Evolutionary conservation across 2,329 filamentous ascomycete species (phyloP), one percentile per base, ranked within the genome.

Genomic region (Fusarium mangiferae): DNA sequence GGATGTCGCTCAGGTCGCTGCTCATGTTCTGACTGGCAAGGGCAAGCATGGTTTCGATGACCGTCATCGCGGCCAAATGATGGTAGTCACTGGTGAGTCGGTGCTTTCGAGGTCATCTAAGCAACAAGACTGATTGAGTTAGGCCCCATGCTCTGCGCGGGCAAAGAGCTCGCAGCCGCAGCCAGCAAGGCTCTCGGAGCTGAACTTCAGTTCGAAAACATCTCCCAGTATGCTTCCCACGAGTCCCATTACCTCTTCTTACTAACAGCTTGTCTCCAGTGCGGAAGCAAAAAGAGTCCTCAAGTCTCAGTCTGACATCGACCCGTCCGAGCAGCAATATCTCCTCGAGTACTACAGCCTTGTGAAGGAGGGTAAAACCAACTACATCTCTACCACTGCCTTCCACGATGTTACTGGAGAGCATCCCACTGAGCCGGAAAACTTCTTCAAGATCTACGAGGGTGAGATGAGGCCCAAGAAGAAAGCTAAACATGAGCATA

Each of bases 391-490:
- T 0, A 62, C 62, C 3, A 58, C 45, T 0, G 51, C 68, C 1
- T 71, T 71, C 6, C 56, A 42, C 26, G 56, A 68, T 33, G 38
- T 68, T 0, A 71, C 68, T 8, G 56, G 68, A 1, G 62, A 68
- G 33, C 45, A 71, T 24, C 56, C 68, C 3, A 71, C 67, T 0
- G 51, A 62, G 5, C 51, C 62, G 10, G 67, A 49, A 18, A 28
- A 68, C 13, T 72, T 71, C 28, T 68, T 72, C 36, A 61, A 55
- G 30, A 68, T 72, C n/a, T 71, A 68, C 14, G 51, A 71, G 13
- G 35, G 26, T 0, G 68, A 71, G 10, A 58, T 72, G 56, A 42
- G 68, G 0, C 62, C 62, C 1, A 72, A 71, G 42, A 71, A 71
- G 36, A 71, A 72, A 45, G 68, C 45, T 3, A 71, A 67, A n/a